phyloP scores from a whole-genome alignment of 352 stramenopile species.

The Phytopythium chamaehyphon region DNA sequence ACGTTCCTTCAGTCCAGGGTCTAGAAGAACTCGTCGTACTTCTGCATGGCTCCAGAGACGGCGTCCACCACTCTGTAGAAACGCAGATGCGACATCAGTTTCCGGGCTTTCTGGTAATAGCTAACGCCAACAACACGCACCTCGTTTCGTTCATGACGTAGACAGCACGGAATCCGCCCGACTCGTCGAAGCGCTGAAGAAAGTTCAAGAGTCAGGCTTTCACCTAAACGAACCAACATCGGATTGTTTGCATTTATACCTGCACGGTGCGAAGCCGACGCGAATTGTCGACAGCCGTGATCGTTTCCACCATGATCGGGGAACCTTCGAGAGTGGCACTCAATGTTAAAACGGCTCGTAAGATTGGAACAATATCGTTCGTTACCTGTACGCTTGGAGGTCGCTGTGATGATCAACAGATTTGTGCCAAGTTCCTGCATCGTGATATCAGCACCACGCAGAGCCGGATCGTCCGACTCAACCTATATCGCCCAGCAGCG shows the following conservation, averaged over 20 bases:
- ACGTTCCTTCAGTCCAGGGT: not conserved
- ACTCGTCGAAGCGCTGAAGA: conserved; percentile 76
- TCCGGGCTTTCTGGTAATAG: not conserved
- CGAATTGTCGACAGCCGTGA: conserved; percentile 79
- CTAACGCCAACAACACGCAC: conserved; percentile 24
- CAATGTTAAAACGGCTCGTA: not conserved
- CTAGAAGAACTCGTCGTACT: conserved; percentile 84
- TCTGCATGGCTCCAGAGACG: conserved; percentile 85
- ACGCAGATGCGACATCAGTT: not conserved
- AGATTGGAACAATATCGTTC: too few relatives aligned
- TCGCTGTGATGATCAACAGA: conserved; percentile 81
- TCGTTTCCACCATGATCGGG: conserved; percentile 81
- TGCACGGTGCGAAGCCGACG: conserved; percentile 79
- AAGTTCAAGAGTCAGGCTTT: not conserved
- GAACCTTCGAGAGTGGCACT: conserved; percentile 26
- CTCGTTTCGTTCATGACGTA: conserved; percentile 86
- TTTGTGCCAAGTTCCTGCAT: conserved; percentile 85
- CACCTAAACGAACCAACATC: not conserved
- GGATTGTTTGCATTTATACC: conserved; percentile 8
- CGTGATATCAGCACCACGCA: conserved; percentile 77
- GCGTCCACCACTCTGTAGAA: conserved; percentile 69
- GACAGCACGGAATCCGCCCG: conserved; percentile 79
- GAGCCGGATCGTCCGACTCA: conserved; percentile 76
- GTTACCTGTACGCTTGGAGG: conserved; percentile 76
- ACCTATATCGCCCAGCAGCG: conserved; percentile 26